phyloP scores from a whole-genome alignment of 768 basidiomycete genomes.

The Sarcodon aspratus region DNA sequence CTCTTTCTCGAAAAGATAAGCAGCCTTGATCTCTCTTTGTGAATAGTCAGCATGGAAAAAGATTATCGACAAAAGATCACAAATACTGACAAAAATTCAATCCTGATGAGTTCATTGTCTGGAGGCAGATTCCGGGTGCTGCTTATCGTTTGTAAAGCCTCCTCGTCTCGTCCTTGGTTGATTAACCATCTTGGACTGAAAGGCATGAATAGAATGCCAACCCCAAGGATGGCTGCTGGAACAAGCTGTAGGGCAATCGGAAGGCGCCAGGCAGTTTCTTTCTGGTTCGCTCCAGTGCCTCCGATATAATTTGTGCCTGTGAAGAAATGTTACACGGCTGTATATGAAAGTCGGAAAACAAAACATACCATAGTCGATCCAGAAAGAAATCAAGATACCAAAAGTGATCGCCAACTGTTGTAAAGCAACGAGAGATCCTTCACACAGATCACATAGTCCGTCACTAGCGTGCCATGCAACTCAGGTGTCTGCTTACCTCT shows the following conservation, averaged over 20 bases:
- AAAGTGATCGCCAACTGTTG: conserved; percentile 79
- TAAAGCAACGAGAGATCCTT: conserved; percentile 46
- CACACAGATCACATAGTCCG: too few relatives aligned
- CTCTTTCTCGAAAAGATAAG: conserved; percentile 66
- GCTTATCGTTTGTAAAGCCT: conserved; percentile 56
- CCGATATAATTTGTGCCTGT: conserved; percentile 56
- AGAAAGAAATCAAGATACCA: conserved; percentile 57
- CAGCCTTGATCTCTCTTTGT: conserved; percentile 57
- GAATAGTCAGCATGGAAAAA: background rate
- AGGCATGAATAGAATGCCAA: conserved; percentile 69
- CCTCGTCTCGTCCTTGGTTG: conserved; percentile 65
- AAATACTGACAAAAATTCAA: conserved; percentile 54
- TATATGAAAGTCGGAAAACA: too few relatives aligned
- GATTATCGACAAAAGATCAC: background rate
- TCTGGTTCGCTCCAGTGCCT: conserved; percentile 43
- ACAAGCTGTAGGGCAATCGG: conserved; percentile 66
- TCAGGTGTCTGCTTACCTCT: conserved; percentile 36
- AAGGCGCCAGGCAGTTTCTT: conserved; percentile 65
- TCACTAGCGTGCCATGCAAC: too few relatives aligned
- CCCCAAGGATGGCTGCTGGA: conserved; percentile 59
- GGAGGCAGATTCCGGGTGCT: conserved; percentile 41
- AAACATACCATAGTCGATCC: conserved; percentile 25
- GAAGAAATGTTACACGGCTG: too few relatives aligned
- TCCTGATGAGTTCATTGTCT: conserved; percentile 55
- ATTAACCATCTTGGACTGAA: conserved; percentile 78